Evolutionary conservation across 1,284 basidiomycete species (phyloP), one percentile per base, ranked within the genome.

Genomic region (Apiotrichum gracile): DNA sequence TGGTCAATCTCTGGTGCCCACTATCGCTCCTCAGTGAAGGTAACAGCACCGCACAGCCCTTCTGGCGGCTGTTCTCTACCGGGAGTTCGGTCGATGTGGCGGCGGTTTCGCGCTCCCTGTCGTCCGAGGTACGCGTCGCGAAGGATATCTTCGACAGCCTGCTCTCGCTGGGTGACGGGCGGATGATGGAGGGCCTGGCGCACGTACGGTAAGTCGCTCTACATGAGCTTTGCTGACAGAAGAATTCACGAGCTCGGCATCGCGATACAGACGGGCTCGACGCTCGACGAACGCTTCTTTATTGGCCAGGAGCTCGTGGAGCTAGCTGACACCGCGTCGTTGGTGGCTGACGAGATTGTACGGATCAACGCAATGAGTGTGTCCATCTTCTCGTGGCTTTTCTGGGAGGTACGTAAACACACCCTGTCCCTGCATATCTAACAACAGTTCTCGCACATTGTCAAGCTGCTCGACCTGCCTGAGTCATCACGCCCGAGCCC

Each of bases 101-200:
- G 2, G 54, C 54, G 10, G 65, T 70, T 4, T 66, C 68, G 0
- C 56, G 65, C 40, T 64, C 54, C 5, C 54, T 73, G 27, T 60
- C 64, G 12, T 55, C 61, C 33, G 67, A 70, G 47, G 69, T 60
- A 3, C 55, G 64, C 22, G 57, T 63, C 16, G 69, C 68, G 0
- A 66, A 63, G 41, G 67, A 68, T 49, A 70, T 73, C 37, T 73
- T 72, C 34, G 66, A 70, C 29, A 68, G 66, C 49, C 56, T 73
- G n/a, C 60, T 55, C 41, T 54, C 53, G 33, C 55, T 73, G 3
- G 65, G 67, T 2, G 63, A 66, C 21, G 68, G 65, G 9, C 60
- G 66, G 5, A 54, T 70, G 39, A 63, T 61, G 17, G 57, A 54
- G 10, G 62, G 67, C 5, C 45, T 70, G 41, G 63, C 69, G 9